Conservation (phyloP, 495 filamentous ascomycete genomes). For the Physcia stellaris region DNA sequence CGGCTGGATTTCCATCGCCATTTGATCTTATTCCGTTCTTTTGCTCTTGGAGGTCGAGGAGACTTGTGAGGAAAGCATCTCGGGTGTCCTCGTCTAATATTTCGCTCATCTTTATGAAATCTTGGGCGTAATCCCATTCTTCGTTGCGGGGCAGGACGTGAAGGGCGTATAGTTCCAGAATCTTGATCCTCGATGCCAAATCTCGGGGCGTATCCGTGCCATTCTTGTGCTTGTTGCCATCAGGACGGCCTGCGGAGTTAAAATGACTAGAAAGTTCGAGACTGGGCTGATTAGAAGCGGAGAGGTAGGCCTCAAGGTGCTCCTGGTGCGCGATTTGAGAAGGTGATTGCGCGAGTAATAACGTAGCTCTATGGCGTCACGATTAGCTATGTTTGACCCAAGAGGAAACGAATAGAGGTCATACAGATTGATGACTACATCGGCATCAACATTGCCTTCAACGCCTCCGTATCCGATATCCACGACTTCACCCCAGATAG, state of each 20-base stretch:
- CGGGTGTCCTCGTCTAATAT: conserved; percentile 84
- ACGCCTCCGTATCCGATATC: conserved; percentile 69
- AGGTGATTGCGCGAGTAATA: conserved; percentile 76
- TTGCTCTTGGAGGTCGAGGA: conserved; percentile 46
- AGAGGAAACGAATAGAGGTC: conserved; percentile 15
- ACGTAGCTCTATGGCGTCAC: conserved; percentile 69
- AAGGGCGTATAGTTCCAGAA: conserved; percentile 86
- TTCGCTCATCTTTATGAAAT: conserved; percentile 74
- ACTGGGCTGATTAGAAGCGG: conserved; percentile 53
- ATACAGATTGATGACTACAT: conserved; percentile 86
- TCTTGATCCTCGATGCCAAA: conserved; percentile 60
- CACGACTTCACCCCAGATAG: conserved; percentile 86
- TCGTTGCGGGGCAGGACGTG: conserved; percentile 82
- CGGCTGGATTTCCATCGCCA: conserved; percentile 46
- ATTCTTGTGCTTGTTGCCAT: conserved; percentile 23
- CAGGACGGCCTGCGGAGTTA: conserved; percentile 20
- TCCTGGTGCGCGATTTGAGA: conserved; percentile 72
- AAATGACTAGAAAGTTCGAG: conserved; percentile 22
- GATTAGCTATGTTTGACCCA: background rate
- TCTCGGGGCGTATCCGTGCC: conserved; percentile 70
- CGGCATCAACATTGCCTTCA: conserved; percentile 83
- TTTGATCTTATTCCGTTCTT: too few species aligned
- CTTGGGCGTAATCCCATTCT: conserved; percentile 87
- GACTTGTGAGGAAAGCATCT: conserved; percentile 66
- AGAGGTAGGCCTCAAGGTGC: conserved; percentile 80